Evolutionary conservation across 805 yeast genomes (phyloP).

Genomic region (Lipomyces yamanashiensis): DNA sequence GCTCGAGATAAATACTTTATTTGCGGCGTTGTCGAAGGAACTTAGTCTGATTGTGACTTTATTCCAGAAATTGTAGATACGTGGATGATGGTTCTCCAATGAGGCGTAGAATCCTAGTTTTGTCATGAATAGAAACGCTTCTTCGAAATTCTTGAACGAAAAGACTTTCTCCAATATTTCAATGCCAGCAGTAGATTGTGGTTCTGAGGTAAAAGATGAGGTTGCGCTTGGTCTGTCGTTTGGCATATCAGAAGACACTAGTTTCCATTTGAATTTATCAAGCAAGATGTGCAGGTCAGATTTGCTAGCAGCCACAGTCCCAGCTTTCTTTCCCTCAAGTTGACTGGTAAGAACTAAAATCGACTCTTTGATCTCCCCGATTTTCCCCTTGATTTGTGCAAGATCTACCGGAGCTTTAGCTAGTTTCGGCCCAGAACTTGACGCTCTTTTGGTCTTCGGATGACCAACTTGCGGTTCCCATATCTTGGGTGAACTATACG

Average conservation of each 20-base stretch:
- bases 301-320: neutral
- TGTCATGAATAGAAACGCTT: constrained; percentile 30
- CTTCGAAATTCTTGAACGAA: constrained; percentile 19
- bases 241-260: constrained; percentile 5
- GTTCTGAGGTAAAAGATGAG: neutral
- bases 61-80: constrained; percentile 26
- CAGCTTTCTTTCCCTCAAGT: neutral
- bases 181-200: neutral
- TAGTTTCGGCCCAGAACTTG: neutral
- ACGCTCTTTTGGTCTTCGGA: neutral
- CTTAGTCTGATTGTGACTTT: constrained; percentile 18
- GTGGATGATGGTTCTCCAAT: constrained; percentile 25
- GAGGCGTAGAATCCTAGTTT: constrained; percentile 26
- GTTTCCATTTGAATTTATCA: neutral
- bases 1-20: neutral
- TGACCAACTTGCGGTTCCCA: constrained; percentile 13
- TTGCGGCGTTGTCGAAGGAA: constrained; percentile 4
- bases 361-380: neutral
- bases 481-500: neutral
- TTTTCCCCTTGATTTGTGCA: neutral
- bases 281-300: neutral
- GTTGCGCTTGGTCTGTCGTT: constrained; percentile 1
- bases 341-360: neutral
- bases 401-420: neutral
- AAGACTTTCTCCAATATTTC: constrained; percentile 17